Evolutionary conservation across 2,329 filamentous ascomycete species (phyloP).

Genomic region (Fonsecaea pedrosoi): DNA sequence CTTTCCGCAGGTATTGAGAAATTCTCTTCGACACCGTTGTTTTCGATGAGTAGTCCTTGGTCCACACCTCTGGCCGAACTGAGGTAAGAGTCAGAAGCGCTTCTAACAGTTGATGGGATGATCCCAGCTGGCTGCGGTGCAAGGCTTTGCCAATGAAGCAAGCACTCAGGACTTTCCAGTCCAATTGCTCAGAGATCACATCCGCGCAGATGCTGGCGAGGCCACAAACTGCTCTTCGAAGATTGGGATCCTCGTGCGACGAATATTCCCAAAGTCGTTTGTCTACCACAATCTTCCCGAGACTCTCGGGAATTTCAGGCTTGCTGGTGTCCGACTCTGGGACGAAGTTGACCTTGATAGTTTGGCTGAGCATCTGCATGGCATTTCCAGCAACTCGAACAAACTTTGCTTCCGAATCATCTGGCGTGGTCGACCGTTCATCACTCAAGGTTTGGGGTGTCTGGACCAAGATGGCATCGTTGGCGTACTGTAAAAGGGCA

Average conservation of each 20-base stretch:
- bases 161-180: conserved; percentile 72
- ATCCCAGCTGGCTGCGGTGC: conserved; percentile 73
- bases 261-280: conserved; percentile 67
- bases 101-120: conserved; percentile 73
- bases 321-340: conserved; percentile 41
- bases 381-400: conserved; percentile 73
- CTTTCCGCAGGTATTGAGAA: conserved; percentile 76
- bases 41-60: conserved; percentile 65
- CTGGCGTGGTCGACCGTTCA: conserved; percentile 78
- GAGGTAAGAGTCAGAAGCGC: conserved; percentile 71
- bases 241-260: conserved; percentile 61
- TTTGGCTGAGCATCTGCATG: conserved; percentile 60
- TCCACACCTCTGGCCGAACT: conserved; percentile 75
- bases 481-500: conserved; percentile 81
- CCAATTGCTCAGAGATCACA: conserved; percentile 54
- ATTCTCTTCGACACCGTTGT: conserved; percentile 65
- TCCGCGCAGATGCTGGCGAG: conserved; percentile 60
- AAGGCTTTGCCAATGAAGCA: conserved; percentile 78
- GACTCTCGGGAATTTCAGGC: conserved; percentile 25
- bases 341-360: conserved; percentile 49
- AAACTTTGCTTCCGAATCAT: conserved; percentile 88
- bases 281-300: conserved; percentile 63
- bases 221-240: conserved; percentile 64
- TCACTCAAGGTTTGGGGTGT: conserved; percentile 84
- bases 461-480: conserved; percentile 77